Conservation (phyloP, 345 rosid species). For the Lumnitzera littorea region DNA sequence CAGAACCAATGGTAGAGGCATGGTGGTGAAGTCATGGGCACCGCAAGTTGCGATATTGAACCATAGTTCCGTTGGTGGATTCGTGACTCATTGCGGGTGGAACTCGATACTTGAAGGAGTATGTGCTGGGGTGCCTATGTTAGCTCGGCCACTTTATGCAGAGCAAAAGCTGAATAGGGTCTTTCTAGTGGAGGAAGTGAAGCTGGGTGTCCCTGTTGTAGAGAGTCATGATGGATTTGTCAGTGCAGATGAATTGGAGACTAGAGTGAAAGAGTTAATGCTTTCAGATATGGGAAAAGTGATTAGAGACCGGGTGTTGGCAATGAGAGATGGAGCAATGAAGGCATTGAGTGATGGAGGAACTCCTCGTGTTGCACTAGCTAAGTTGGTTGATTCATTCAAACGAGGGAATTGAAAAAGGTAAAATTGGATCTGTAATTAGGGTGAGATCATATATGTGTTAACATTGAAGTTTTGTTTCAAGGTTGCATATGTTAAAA, state of each 20-base stretch:
- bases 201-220: slow-evolving; percentile 5
- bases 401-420: background rate
- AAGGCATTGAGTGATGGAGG: slow-evolving; percentile 10
- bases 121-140: slow-evolving; percentile 15
- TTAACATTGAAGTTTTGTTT: no score
- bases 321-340: background rate
- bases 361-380: slow-evolving; percentile 3
- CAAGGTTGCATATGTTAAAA: no score
- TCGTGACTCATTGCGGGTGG: slow-evolving; percentile 43
- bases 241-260: slow-evolving; percentile 9
- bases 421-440: no score
- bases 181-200: slow-evolving; percentile 7
- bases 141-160: slow-evolving; percentile 23
- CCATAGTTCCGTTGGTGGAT: slow-evolving; percentile 30
- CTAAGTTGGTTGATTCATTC: slow-evolving; percentile 4
- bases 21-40: slow-evolving; percentile 33
- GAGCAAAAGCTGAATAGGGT: slow-evolving; percentile 10
- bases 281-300: slow-evolving; percentile 2
- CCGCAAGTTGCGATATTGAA: slow-evolving; percentile 26
- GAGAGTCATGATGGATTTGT: background rate
- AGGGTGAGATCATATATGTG: no score
- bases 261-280: slow-evolving; percentile 10
- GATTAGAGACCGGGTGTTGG: slow-evolving; percentile 3
- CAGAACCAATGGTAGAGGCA: slow-evolving; percentile 20
- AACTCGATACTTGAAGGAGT: slow-evolving; percentile 34